Conservation (phyloP, 805 yeast genomes). For the Kodamaea nitidulidarum region DNA sequence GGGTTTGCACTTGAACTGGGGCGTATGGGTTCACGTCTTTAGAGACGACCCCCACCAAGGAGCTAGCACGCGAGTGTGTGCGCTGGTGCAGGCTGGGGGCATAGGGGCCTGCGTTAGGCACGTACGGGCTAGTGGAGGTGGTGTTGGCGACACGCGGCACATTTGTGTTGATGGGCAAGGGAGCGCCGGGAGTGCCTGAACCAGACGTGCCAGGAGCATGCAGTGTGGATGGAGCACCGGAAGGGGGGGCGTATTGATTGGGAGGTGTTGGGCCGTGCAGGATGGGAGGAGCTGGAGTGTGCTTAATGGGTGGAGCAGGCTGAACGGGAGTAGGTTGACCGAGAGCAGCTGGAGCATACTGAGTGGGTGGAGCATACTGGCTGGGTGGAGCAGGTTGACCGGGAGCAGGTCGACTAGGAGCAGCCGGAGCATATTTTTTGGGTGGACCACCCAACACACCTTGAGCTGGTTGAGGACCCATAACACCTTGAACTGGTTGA, state of each 20-base stretch:
- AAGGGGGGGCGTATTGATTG: neutral
- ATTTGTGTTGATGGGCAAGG: constrained; percentile 21
- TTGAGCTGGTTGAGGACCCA: neutral
- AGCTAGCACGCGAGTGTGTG: constrained; percentile 38
- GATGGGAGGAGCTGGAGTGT: neutral
- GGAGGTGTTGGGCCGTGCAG: neutral
- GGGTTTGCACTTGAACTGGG: constrained; percentile 21
- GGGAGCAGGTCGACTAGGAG: neutral
- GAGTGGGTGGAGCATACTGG: neutral
- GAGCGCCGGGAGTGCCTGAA: constrained; percentile 1
- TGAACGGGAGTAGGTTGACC: neutral
- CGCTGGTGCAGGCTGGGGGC: constrained; percentile 34
- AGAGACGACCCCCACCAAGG: constrained; percentile 36
- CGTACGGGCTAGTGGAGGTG: constrained; percentile 35
- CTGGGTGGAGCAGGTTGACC: neutral
- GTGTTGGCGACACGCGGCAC: constrained; percentile 18
- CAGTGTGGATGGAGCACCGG: neutral
- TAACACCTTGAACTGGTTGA: no score
- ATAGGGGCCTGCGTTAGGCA: constrained; percentile 43
- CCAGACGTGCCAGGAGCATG: constrained; percentile 5
- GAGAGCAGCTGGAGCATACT: neutral
- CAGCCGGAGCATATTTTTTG: neutral
- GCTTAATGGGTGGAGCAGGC: neutral
- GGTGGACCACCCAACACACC: no score
- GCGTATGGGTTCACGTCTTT: constrained; percentile 42